A percentile compares a stretch with the other conserved stretches of the same genome.
Evolutionary conservation across 2,329 filamentous ascomycete species (phyloP).

Genomic region (Truncatella angustata): DNA sequence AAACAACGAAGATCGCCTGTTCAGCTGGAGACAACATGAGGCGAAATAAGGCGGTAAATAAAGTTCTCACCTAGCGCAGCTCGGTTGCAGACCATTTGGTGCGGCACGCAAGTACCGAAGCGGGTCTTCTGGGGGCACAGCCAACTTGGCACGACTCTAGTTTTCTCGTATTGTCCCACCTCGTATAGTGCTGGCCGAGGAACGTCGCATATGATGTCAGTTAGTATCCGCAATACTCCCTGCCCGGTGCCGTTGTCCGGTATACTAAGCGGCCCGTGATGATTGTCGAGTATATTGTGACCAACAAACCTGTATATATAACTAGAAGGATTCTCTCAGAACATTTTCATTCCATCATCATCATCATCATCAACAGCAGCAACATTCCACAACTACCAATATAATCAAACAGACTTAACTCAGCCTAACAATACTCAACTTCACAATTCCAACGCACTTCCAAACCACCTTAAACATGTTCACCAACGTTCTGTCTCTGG

Average conservation of each 20-base stretch:
- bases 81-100: background rate
- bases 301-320: background rate
- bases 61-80: background rate
- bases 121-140: background rate
- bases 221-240: background rate
- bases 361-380: background rate
- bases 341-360: background rate
- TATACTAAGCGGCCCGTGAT: background rate
- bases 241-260: background rate
- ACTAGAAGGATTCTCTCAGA: background rate
- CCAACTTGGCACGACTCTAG: background rate
- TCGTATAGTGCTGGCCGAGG: background rate
- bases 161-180: background rate
- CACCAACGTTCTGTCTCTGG: background rate
- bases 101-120: background rate
- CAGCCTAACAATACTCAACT: background rate
- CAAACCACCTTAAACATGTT: constrained; percentile 2
- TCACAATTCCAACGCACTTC: background rate
- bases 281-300: background rate
- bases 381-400: background rate
- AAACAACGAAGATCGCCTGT: background rate
- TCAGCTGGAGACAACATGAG: background rate
- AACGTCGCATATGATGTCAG: background rate
- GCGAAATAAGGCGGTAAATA: background rate
- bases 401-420: background rate